Evolutionary conservation across 2,329 filamentous ascomycete species (phyloP), one percentile per base, ranked within the genome.

Genomic region (Epicoccum nigrum): DNA sequence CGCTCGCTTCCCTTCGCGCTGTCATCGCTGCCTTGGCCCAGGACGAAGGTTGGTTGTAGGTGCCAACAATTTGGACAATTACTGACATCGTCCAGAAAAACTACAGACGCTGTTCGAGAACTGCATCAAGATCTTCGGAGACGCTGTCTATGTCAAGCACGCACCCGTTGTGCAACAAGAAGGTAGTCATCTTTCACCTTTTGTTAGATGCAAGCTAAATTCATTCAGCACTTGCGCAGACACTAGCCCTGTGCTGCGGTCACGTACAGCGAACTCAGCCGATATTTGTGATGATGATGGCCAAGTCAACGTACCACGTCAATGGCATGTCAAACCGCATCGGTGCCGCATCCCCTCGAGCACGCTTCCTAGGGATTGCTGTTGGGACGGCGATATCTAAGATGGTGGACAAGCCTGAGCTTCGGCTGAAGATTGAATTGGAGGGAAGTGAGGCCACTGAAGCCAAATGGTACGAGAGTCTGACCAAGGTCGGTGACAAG

Each of bases 151-250:
- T 64, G 91, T 97, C 61, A 89, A 85, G 51, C 92, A 97, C 72
- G 84, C 88, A 0, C 87, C 92, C 4, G 83, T 89, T n/a, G 68
- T 94, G 31, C 89, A 92, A 65, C 94, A 99, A 80, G 90, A 97
- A 81, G 88, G 91, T 89, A 35, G 50, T 20, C 31, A 11, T 1
- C 16, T 13, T 2, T 16, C 2, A 7, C 11, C 35, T 6, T 28
- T 4, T 17, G 11, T 23, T 12, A 19, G 23, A 38, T 9, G 3
- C 71, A 49, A 71, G 4, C 63, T 63, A 19, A 60, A 39, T 20
- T 7, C 21, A 6, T 1, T n/a, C 44, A 94, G 91, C 86, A 20
- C 88, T 92, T 67, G 83, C 89, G 1, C 90, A 97, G 72, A 81
- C 89, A 6, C 76, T 97, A 2, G 83, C 96, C 0, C 78, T 97